phyloP scores from a whole-genome alignment of 352 stramenopile species.

The Lagenidium giganteum region DNA sequence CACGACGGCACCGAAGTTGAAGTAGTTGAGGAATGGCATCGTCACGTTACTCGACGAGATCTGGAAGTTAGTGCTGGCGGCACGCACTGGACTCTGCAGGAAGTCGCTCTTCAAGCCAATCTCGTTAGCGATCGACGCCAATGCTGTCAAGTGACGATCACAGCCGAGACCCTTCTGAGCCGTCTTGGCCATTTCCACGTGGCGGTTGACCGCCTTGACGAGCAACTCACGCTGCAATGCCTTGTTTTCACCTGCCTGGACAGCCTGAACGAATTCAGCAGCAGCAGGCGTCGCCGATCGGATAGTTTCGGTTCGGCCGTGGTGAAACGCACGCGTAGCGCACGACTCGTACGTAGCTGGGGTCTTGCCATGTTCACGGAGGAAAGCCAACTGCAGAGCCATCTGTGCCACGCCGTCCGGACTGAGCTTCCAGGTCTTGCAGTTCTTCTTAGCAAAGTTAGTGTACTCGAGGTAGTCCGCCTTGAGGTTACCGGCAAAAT shows the following conservation, averaged over 20 bases:
- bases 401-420: conserved; percentile 90
- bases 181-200: conserved; percentile 88
- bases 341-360: conserved; percentile 90
- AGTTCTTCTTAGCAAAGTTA: conserved; percentile 87
- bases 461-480: conserved; percentile 81
- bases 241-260: conserved; percentile 32
- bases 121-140: conserved; percentile 68
- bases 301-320: conserved; percentile 92
- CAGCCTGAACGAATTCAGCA: conserved; percentile 60
- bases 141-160: conserved; percentile 83
- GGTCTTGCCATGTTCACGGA: conserved; percentile 65
- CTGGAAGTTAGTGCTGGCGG: conserved; percentile 81
- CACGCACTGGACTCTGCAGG: conserved; percentile 69
- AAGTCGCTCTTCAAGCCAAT: conserved; percentile 67
- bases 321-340: conserved; percentile 87
- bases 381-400: conserved; percentile 89
- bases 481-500: conserved; percentile 62
- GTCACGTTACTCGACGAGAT: conserved; percentile 91
- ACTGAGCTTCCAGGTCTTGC: conserved; percentile 90
- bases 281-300: conserved; percentile 74
- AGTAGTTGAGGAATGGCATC: conserved; percentile 85
- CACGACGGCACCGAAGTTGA: conserved; percentile 86
- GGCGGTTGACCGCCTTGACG: conserved; percentile 65
- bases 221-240: conserved; percentile 60
- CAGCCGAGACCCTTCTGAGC: conserved; percentile 83